Percentiles rank a stretch among this genome's conserved stretches.
Evolutionary conservation across 1,139 yeast species (phyloP).

Genomic region (Zygosaccharomyces pseudobailii): DNA sequence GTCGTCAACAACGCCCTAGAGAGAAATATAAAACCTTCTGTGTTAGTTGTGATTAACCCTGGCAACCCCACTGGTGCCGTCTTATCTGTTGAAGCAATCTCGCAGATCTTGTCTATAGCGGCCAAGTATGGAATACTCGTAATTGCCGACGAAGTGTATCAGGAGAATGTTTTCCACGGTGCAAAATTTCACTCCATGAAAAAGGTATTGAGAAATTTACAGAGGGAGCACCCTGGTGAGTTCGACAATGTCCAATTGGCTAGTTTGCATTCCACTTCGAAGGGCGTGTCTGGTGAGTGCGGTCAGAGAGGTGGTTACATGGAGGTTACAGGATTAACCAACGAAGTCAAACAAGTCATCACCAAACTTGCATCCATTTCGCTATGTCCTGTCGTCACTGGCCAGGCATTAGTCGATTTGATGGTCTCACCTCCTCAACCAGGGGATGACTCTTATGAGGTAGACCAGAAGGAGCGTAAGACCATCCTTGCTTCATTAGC

Average conservation of each 20-base stretch:
- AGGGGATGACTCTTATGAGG: conserved; percentile 69
- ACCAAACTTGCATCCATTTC: conserved; percentile 86
- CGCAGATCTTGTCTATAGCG: conserved; percentile 67
- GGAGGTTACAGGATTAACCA: conserved; percentile 80
- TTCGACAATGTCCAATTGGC: conserved; percentile 81
- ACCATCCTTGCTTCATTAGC: conserved; percentile 59
- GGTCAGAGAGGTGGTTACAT: conserved; percentile 99
- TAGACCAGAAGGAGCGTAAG: conserved; percentile 57
- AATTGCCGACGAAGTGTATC: conserved; percentile 98
- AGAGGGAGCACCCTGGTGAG: conserved; percentile 46
- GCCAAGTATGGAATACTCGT: conserved; percentile 80
- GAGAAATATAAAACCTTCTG: conserved; percentile 62
- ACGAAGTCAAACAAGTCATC: conserved; percentile 63
- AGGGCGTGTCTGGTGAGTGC: conserved; percentile 97
- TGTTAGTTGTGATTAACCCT: conserved; percentile 90
- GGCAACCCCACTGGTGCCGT: conserved; percentile 97
- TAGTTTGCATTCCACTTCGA: conserved; percentile 90
- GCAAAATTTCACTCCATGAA: conserved; percentile 56
- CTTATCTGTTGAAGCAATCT: conserved; percentile 59
- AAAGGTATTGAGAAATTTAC: conserved; percentile 60
- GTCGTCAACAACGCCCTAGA: conserved; percentile 49
- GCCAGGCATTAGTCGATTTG: conserved; percentile 86
- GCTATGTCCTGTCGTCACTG: conserved; percentile 88
- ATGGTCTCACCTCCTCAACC: conserved; percentile 86
- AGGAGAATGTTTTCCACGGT: conserved; percentile 77